Percentiles rank a stretch among this genome's conserved stretches.
phyloP scores from a whole-genome alignment of 768 basidiomycete species.

The Phanerochaete sordida region DNA sequence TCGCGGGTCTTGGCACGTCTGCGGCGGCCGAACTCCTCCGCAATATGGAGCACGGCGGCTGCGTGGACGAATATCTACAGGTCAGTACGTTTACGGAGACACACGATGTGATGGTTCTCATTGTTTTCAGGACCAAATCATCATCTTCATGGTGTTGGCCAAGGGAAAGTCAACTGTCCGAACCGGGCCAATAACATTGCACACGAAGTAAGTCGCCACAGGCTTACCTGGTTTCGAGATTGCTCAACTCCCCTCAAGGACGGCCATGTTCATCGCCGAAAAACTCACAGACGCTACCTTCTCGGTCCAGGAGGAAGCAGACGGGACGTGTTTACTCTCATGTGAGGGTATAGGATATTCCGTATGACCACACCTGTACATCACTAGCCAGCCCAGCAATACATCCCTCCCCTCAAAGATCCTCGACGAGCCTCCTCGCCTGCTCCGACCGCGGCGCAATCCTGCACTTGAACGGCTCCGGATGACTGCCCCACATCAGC shows the following conservation, averaged over 20 bases:
- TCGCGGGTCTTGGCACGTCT: constrained; percentile 48
- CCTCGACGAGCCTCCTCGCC: neutral
- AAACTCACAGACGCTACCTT: constrained; percentile 68
- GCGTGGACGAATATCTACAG: constrained; percentile 67
- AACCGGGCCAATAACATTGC: constrained; percentile 56
- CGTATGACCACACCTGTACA: neutral
- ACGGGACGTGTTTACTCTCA: constrained; percentile 46
- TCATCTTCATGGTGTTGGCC: constrained; percentile 74
- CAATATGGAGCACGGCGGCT: constrained; percentile 62
- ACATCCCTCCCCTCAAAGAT: neutral
- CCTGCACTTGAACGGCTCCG: neutral
- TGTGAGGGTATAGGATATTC: constrained; percentile 62
- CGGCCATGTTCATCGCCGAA: constrained; percentile 74
- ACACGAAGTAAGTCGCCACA: constrained; percentile 50
- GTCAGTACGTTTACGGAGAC: constrained; percentile 24
- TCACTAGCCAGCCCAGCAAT: no score
- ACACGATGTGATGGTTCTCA: neutral
- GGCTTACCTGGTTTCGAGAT: neutral
- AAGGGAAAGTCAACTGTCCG: constrained; percentile 57
- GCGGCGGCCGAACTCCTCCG: constrained; percentile 58
- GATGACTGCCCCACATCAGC: neutral
- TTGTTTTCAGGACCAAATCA: constrained; percentile 64
- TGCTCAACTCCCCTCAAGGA: constrained; percentile 26
- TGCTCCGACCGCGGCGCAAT: neutral
- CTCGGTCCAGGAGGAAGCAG: constrained; percentile 41